Base-by-base conservation (phyloP, 257 asterid genomes). In the Gentiana macrophylla region DNA sequence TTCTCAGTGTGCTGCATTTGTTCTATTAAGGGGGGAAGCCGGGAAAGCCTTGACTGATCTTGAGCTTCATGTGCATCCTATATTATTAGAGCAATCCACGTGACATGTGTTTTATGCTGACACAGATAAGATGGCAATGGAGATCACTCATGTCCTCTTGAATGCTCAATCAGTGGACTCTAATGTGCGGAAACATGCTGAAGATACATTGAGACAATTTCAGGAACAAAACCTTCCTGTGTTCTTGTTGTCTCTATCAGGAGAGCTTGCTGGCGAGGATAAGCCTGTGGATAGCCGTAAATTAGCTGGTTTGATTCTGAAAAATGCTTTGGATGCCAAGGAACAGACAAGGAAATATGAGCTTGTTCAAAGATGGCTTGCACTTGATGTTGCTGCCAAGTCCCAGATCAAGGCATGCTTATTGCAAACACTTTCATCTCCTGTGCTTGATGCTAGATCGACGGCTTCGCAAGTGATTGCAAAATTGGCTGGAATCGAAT, bases 81-180 rank as follows among this genome's bases (percentile, higher is more conserved):
- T 38, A 3, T 38, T 38, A 1, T 38, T 3, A 43, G 12, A 24
- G 45, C 44, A 11, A 41, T 12, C 32, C 5, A 24, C 24, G 24
- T 24, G 46, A 5, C 10, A 41, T 41, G 2, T 41, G 6, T 5
- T 64, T n/a, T 44, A 7, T 49, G 24, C 24, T 24, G 24, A 24
- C 24, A 24, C 24, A 77, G 89, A 80, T 47, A 52, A 69, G 66
- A 89, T 89, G 97, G 92, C 94, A 4, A 32, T 75, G 70, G 94
- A 89, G 59, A 84, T 89, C 59, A 89, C 97, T 49, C 94, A 81
- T 65, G 79, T 74, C 62, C 79, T 89, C 51, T 73, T 86, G 73
- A 77, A 84, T 49, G 97, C 97, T 62, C 97, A 89, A 57, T 89
- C 97, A 6, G 78, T 83, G 1, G 95, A 89, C 77, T 84, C 96